These are phyloP conservation scores for Pisolithus albus DNA, from an alignment of 768 basidiomycete genomes.

Conservation along the genomic window DNA sequence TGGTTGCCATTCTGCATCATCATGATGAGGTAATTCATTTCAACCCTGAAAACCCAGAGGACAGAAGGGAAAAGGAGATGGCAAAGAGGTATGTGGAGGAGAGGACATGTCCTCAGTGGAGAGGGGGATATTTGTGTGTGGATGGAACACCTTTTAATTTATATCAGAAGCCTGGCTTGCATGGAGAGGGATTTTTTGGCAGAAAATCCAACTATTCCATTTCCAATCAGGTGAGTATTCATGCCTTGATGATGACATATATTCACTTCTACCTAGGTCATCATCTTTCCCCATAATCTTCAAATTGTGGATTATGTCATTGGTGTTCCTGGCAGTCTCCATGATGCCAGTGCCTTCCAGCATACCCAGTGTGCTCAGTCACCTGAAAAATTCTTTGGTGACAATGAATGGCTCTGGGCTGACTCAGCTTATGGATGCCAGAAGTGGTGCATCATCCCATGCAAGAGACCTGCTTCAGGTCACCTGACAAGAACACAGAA, in stretches of 20 bases:
- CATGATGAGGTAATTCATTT: constrained; percentile 1
- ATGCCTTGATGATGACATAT: not conserved
- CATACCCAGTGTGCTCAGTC: not conserved
- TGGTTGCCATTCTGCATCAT: constrained; percentile 2
- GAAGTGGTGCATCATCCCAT: constrained; percentile 19
- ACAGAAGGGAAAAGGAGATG: constrained; percentile 2
- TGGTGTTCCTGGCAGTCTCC: constrained; percentile 6
- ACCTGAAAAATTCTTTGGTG: not conserved
- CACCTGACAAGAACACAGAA: constrained; percentile 10
- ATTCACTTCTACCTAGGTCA: not conserved
- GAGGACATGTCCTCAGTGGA: not conserved
- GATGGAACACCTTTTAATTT: not conserved
- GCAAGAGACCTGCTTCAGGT: constrained; percentile 14
- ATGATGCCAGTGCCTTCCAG: constrained; percentile 5
- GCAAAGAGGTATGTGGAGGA: not conserved
- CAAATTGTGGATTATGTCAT: constrained; percentile 8
- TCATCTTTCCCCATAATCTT: constrained; percentile 6
- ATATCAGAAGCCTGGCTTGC: constrained; percentile 4
- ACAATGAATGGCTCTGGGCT: constrained; percentile 9
- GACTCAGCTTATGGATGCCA: constrained; percentile 4
- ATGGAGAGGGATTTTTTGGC: constrained; percentile 13
- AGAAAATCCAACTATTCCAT: constrained; percentile 16
- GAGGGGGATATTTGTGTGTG: constrained; percentile 1
- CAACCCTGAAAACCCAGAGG: not conserved
- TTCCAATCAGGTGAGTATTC: constrained; percentile 9